Percentiles rank a stretch among this genome's conserved stretches.
Conservation (phyloP, 345 rosid species). For the Salix purpurea region DNA sequence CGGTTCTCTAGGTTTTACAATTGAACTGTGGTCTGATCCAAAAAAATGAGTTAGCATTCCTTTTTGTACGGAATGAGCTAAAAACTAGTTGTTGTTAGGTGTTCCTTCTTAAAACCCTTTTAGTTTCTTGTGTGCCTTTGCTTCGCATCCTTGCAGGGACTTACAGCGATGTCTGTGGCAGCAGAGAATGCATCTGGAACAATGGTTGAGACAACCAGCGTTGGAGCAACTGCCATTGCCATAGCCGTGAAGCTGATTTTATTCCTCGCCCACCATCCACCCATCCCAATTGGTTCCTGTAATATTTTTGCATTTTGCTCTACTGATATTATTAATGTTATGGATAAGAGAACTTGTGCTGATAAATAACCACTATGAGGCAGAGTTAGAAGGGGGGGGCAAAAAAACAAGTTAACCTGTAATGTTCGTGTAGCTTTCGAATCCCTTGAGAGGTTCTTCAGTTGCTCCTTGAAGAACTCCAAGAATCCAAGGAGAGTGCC, state of each 20-base stretch:
- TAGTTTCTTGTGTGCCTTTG: background rate
- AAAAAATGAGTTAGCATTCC: background rate
- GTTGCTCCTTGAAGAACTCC: slow-evolving; percentile 65
- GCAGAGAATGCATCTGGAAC: slow-evolving; percentile 62
- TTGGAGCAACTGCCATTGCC: slow-evolving; percentile 43
- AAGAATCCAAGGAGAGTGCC: slow-evolving; percentile 59
- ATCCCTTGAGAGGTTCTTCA: slow-evolving; percentile 20
- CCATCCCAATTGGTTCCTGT: slow-evolving; percentile 21
- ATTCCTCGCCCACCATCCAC: slow-evolving; percentile 40
- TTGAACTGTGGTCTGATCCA: background rate
- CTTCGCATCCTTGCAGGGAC: background rate
- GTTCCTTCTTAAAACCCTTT: background rate
- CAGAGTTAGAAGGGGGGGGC: no score
- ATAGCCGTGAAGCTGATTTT: slow-evolving; percentile 39
- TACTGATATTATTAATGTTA: background rate
- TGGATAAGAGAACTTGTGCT: background rate
- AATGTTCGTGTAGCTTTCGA: slow-evolving; percentile 8
- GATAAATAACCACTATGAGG: background rate
- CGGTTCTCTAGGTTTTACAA: background rate
- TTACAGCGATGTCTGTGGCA: slow-evolving; percentile 64
- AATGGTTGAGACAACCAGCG: slow-evolving; percentile 45
- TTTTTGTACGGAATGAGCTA: background rate
- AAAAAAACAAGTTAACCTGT: slow-evolving; percentile 7
- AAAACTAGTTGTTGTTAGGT: background rate
- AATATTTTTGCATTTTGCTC: background rate